Base-by-base conservation (phyloP, 2,329 filamentous ascomycete species). In the Fusarium fracticaudum region DNA sequence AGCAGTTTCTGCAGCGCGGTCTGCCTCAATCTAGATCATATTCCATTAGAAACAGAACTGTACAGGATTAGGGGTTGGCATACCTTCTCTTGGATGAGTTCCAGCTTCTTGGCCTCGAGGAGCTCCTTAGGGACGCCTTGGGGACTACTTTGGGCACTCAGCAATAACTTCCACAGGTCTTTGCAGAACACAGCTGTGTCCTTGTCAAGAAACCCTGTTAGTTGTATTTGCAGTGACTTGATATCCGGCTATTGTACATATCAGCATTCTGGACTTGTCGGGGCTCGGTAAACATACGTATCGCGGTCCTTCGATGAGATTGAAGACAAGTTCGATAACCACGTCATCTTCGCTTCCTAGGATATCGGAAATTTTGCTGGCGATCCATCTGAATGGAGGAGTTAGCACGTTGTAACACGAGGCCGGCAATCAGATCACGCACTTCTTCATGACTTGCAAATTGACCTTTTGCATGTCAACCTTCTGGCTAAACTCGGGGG, bases 401-500 rank as follows among this genome's bases (percentile, higher is more conserved):
- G 71, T 76, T 55, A 79, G 74, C 67, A 62, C 47, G 44, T 15
- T 45, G 43, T 35, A 41, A 44, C 43, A 47, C 33, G 29, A 43
- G 44, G 64, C 50, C 37, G 24, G 47, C 41, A 20, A 51, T 54
- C 26, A 44, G 67, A 40, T 43, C 69, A 84, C 91, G 80, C 81
- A 97, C 94, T 96, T 97, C 88, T 98, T 98, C 91, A 99, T 97
- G 64, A 99, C 94, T 83, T 97, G 94, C 58, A 98, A 87, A 81
- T 99, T 98, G 83, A 99, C 95, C 86, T 98, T 98, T 77, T 92
- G 91, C 90, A 97, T 98, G 86, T 99, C 95, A 74, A 99, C 96
- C 86, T 98, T 98, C 81, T 94, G 91, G 81, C 90, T 96, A 85
- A 98, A 99, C 80, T 98, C 95, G 13, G 92, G 89, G 51, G 96